These are phyloP conservation scores for Colletotrichum sp. DNA, from an alignment of 2,329 filamentous ascomycete species.

Conservation along the genomic window DNA sequence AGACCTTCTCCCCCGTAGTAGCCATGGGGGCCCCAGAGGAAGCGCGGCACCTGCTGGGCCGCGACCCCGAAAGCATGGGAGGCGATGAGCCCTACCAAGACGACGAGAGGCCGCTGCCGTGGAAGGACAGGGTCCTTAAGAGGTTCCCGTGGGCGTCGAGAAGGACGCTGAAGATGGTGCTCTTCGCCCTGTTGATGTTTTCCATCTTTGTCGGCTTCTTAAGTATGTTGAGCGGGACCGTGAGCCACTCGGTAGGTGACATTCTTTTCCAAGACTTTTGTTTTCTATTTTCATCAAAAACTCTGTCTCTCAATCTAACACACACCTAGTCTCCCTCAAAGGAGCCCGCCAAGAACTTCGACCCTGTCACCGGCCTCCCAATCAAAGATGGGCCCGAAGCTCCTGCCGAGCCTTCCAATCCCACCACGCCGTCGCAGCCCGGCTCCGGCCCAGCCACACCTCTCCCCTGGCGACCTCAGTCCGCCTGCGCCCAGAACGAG, in stretches of 20 bases:
- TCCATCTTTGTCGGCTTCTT: conserved; percentile 34
- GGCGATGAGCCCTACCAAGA: conserved; percentile 29
- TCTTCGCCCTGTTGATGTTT: conserved; percentile 37
- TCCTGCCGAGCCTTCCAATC: not conserved
- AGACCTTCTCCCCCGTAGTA: conserved; percentile 40
- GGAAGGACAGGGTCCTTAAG: conserved; percentile 27
- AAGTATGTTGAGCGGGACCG: conserved; percentile 22
- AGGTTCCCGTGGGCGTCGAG: conserved; percentile 21
- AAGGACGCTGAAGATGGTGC: conserved; percentile 31
- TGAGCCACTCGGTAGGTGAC: conserved; percentile 34
- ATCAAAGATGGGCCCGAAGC: conserved; percentile 10
- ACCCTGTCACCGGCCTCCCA: conserved; percentile 15
- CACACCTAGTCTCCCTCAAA: not conserved
- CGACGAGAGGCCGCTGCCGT: conserved; percentile 14
- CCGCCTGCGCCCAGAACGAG: conserved; percentile 12
- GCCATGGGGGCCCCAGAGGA: conserved; percentile 50
- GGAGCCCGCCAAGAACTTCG: not conserved
- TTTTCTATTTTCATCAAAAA: not conserved
- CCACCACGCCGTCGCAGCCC: not conserved
- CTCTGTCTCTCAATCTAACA: not conserved
- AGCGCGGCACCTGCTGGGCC: conserved; percentile 44
- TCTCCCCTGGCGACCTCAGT: conserved; percentile 6
- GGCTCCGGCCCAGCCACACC: not conserved
- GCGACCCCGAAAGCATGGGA: conserved; percentile 52
- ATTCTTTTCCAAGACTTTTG: not conserved